Percentiles rank a stretch among this genome's conserved stretches.
phyloP scores from a whole-genome alignment of 805 yeast genomes.

The Wickerhamiella nectarea region DNA sequence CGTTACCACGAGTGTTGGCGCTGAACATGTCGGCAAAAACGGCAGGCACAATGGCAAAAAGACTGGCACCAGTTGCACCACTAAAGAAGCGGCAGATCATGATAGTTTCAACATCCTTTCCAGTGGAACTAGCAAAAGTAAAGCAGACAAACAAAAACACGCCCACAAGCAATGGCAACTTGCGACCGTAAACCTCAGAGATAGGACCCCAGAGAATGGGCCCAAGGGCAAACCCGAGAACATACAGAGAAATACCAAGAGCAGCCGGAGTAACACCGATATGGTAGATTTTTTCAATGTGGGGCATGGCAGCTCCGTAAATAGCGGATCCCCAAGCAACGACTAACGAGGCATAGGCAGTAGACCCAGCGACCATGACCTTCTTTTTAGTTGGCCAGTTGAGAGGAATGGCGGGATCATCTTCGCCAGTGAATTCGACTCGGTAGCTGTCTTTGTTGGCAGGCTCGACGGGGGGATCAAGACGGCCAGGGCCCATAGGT shows the following conservation, averaged over 20 bases:
- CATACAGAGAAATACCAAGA: constrained; percentile 66
- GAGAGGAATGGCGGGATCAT: constrained; percentile 9
- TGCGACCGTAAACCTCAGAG: constrained; percentile 51
- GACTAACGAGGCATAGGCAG: constrained; percentile 14
- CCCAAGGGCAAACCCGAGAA: constrained; percentile 88
- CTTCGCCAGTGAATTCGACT: constrained; percentile 11
- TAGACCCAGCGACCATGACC: background rate
- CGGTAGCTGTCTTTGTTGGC: constrained; percentile 8
- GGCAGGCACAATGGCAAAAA: constrained; percentile 71
- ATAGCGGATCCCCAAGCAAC: constrained; percentile 11
- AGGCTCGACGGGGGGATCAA: constrained; percentile 4
- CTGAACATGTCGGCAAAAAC: constrained; percentile 65
- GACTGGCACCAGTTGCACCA: constrained; percentile 68
- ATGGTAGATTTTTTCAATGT: constrained; percentile 30
- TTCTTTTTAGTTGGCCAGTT: constrained; percentile 9
- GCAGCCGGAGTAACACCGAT: constrained; percentile 60
- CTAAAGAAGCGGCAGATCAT: constrained; percentile 63
- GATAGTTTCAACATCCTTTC: constrained; percentile 58
- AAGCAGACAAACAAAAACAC: constrained; percentile 40
- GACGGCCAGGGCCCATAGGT: constrained; percentile 4
- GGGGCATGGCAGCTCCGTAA: constrained; percentile 9
- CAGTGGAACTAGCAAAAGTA: constrained; percentile 56
- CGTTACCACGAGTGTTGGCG: constrained; percentile 51
- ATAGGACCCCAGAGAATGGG: constrained; percentile 85
- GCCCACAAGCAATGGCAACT: constrained; percentile 39